Evolutionary conservation across 768 basidiomycete species (phyloP), one percentile per base, ranked within the genome.

Genomic region (Pulveroboletus sp.): DNA sequence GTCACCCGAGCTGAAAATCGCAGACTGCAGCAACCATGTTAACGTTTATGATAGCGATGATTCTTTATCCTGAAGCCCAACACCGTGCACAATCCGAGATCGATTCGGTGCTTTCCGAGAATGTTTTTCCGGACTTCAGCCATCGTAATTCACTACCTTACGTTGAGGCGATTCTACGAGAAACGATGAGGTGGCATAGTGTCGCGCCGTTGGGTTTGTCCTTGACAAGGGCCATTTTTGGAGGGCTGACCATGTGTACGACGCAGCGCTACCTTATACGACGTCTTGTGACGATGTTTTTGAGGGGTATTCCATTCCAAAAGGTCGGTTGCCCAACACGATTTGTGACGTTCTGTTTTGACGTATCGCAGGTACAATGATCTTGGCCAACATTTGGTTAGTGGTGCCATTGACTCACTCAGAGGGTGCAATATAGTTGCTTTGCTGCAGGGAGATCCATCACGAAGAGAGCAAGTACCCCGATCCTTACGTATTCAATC

Each of bases 201-300:
- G 66, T 61, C 39, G 52, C 61, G 21, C 65, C 65, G 3, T 35
- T 67, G 42, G 68, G 65, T 68, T 37, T 15, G 63, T 50, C 21
- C 27, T 26, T 6, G 36, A 39, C 2, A 1, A n/a, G 15, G 7
- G 1, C 13, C 9, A 8, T 31, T 24, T 18, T 43, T 39, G 7
- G 36, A 10, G 43, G 27, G 35, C 53, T 63, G 33, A 65, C 27
- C 5, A 4, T 30, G 26, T 17, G 15, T 27, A n/a, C 4, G 17
- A 46, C 41, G 30, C 37, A 66, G 64, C 64, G 27, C 31, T 68
- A 30, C 65, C 65, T 39, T 67, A 62, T 37, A 57, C 57, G 54
- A 68, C 66, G 17, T 49, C 41, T 15, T 35, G 54, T 8, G 76
- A 79, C 40, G 78, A 80, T 51, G 58, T 69, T 4, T 79, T 76